These are phyloP conservation scores for Coemansia nantahalensis DNA, from an alignment of 192 early-diverging fungal species.

Conservation along the genomic window DNA sequence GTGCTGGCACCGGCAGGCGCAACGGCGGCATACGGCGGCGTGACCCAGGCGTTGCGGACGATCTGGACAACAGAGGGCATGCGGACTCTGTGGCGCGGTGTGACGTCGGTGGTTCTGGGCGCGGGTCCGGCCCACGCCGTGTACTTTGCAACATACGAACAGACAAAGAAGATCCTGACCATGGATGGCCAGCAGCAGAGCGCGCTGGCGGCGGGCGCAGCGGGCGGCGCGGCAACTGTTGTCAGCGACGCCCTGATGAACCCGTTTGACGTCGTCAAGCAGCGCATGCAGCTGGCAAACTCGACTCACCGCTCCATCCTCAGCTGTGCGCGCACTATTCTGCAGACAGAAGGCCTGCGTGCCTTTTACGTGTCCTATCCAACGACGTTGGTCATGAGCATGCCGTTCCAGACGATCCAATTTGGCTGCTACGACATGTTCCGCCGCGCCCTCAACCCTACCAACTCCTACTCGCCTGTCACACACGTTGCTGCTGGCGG, in stretches of 20 bases:
- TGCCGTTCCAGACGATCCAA: slow-evolving; percentile 94
- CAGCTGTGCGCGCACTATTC: slow-evolving; percentile 68
- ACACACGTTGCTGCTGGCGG: slow-evolving; percentile 86
- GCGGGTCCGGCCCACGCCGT: slow-evolving; percentile 95
- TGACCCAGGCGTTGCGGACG: slow-evolving; percentile 64
- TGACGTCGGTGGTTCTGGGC: slow-evolving; percentile 88
- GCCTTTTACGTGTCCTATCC: slow-evolving; percentile 95
- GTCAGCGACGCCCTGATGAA: slow-evolving; percentile 90
- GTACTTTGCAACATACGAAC: slow-evolving; percentile 94
- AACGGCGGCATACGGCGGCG: slow-evolving; percentile 64
- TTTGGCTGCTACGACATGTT: slow-evolving; percentile 91
- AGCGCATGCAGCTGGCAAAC: slow-evolving; percentile 88
- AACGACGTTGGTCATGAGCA: slow-evolving; percentile 89
- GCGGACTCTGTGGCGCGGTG: slow-evolving; percentile 87
- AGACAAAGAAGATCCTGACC: slow-evolving; percentile 67
- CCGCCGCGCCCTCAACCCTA: slow-evolving; percentile 77
- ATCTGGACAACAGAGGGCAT: slow-evolving; percentile 76
- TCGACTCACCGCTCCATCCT: slow-evolving; percentile 67
- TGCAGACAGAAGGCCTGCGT: slow-evolving; percentile 70
- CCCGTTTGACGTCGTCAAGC: slow-evolving; percentile 98
- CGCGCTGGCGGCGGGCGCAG: slow-evolving; percentile 65
- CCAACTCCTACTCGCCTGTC: slow-evolving; percentile 77
- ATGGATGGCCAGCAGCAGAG: slow-evolving; percentile 57
- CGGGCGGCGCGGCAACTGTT: slow-evolving; percentile 87
- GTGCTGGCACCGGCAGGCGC: slow-evolving; percentile 58